Conservation (phyloP, 2,329 filamentous ascomycete genomes). For the Pyrenochaeta sp. region DNA sequence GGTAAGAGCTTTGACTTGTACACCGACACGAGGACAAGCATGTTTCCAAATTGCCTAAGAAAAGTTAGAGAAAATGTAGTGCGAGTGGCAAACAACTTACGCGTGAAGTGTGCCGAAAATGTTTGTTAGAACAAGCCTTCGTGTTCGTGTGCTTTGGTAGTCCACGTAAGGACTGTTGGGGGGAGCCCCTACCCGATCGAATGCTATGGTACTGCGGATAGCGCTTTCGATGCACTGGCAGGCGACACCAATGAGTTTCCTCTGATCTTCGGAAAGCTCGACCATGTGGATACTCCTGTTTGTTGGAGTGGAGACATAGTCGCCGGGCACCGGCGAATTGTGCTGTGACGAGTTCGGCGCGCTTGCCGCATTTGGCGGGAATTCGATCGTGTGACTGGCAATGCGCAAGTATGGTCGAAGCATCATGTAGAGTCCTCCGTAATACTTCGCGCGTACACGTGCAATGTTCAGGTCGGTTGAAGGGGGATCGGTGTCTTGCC, state of each 20-base stretch:
- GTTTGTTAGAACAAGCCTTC: constrained; percentile 87
- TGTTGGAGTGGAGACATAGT: constrained; percentile 17
- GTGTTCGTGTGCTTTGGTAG: constrained; percentile 64
- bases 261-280: constrained; percentile 34
- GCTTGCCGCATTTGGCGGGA: constrained; percentile 37
- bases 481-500: constrained; percentile 73
- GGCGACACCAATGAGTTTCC: constrained; percentile 34
- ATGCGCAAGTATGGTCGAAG: constrained; percentile 78
- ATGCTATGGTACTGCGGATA: constrained; percentile 84
- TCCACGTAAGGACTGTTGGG: constrained; percentile 30
- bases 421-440: constrained; percentile 89
- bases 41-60: constrained; percentile 90
- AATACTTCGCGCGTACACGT: constrained; percentile 90
- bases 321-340: constrained; percentile 60
- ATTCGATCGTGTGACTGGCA: constrained; percentile 60
- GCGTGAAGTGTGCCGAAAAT: constrained; percentile 89
- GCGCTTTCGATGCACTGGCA: constrained; percentile 62
- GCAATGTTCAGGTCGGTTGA: constrained; percentile 80
- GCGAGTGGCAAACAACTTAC: constrained; percentile 25
- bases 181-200: constrained; percentile 65
- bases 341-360: constrained; percentile 29
- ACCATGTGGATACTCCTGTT: constrained; percentile 36
- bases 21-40: constrained; percentile 86
- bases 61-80: constrained; percentile 11
- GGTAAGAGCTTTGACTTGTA: constrained; percentile 64